phyloP scores from a whole-genome alignment of 345 rosid genomes.

The Hibiscus tridactylites region DNA sequence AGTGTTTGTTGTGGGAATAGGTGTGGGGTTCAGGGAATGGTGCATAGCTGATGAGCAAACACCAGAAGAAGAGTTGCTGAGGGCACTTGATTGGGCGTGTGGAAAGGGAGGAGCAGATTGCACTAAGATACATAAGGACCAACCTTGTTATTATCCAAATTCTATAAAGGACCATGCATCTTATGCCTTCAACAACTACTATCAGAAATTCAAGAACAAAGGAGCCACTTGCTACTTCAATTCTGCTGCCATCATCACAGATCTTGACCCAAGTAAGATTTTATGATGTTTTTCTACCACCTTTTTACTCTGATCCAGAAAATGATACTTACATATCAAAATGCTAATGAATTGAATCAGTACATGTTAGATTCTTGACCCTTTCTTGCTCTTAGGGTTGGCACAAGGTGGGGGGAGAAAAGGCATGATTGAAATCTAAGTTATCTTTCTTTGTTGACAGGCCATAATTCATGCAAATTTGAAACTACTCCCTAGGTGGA shows the following conservation, averaged over 20 bases:
- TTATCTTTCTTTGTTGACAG: conserved; percentile 12
- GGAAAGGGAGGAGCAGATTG: conserved; percentile 58
- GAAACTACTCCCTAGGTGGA: conserved; percentile 12
- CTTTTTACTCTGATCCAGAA: too few species aligned
- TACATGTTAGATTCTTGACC: too few species aligned
- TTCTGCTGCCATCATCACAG: conserved; percentile 49
- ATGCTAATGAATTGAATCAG: too few species aligned
- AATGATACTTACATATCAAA: too few species aligned
- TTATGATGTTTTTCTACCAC: too few species aligned
- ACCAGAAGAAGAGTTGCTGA: conserved; percentile 39
- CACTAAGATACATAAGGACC: conserved; percentile 25
- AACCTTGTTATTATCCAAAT: conserved; percentile 42
- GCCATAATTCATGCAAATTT: conserved; percentile 29
- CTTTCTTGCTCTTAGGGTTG: neutral
- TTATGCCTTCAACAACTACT: conserved; percentile 51
- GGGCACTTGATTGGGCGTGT: conserved; percentile 60
- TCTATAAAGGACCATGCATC: conserved; percentile 46
- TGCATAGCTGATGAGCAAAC: conserved; percentile 66
- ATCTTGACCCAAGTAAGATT: conserved; percentile 51
- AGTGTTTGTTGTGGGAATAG: conserved; percentile 9
- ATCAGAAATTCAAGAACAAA: conserved; percentile 49
- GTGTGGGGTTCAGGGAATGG: conserved; percentile 45
- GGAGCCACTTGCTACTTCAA: conserved; percentile 61
- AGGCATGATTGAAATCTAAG: neutral
- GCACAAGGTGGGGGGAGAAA: neutral